Percentiles rank a stretch among this genome's conserved stretches.
Conservation (phyloP, 2,329 filamentous ascomycete genomes). For the Cladosporium cucumerinum region DNA sequence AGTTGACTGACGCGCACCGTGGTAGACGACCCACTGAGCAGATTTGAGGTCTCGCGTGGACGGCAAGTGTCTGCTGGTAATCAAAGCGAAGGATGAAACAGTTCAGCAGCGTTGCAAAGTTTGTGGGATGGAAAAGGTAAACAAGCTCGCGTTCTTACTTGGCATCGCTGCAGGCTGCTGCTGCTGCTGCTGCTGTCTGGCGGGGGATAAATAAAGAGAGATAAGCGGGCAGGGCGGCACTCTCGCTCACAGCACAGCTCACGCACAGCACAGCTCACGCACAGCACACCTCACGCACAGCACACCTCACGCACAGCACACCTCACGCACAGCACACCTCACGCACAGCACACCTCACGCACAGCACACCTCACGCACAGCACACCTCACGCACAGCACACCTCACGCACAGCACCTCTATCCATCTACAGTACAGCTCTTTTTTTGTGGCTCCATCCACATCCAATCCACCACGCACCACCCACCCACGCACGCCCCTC, state of each 20-base stretch:
- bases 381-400: too few relatives aligned
- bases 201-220: slow-evolving; percentile 1
- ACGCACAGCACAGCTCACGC: too few relatives aligned
- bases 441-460: neutral
- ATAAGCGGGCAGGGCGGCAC: neutral
- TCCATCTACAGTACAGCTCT: neutral
- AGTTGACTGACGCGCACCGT: neutral
- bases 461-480: neutral
- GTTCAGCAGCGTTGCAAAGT: neutral
- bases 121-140: slow-evolving; percentile 1
- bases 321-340: neutral
- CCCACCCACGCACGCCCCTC: neutral
- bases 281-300: too few relatives aligned
- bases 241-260: neutral
- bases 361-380: too few relatives aligned
- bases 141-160: neutral
- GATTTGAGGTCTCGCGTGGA: neutral
- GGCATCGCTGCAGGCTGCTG: neutral
- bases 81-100: neutral
- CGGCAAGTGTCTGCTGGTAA: neutral
- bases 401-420: neutral
- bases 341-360: neutral
- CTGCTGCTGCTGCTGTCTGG: neutral
- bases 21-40: neutral
- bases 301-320: too few relatives aligned